A percentile compares a stretch with the other conserved stretches of the same genome.
phyloP scores from a whole-genome alignment of 2,329 filamentous ascomycete species.

The Neofusicoccum sp. region DNA sequence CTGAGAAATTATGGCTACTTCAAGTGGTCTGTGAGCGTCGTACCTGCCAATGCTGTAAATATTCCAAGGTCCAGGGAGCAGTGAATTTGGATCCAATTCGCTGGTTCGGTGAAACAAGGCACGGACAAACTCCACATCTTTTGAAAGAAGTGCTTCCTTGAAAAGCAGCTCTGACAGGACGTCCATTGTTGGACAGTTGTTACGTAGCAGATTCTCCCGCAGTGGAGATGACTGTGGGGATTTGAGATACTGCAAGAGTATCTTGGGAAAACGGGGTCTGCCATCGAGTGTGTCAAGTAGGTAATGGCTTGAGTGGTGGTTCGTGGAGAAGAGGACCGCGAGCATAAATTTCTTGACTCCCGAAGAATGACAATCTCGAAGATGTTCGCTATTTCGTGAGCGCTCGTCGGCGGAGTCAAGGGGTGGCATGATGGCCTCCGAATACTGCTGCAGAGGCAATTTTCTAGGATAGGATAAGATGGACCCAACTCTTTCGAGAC shows the following conservation, averaged over 20 bases:
- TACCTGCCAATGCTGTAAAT: no score
- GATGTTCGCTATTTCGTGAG: no score
- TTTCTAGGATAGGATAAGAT: no score
- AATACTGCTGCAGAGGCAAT: no score
- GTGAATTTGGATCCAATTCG: neutral
- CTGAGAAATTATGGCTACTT: neutral
- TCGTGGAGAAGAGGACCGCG: no score
- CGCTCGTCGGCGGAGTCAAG: no score
- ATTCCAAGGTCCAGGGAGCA: neutral
- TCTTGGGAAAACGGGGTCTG: neutral
- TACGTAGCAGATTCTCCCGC: neutral
- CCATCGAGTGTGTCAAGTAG: no score
- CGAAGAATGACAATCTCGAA: no score
- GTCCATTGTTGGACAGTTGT: neutral
- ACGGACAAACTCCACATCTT: neutral
- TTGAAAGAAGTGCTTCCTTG: neutral
- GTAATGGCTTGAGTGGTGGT: no score
- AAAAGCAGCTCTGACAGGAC: neutral
- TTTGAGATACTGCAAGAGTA: neutral
- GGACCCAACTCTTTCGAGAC: no score
- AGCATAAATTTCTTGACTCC: no score
- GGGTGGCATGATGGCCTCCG: no score
- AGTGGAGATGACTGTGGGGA: neutral
- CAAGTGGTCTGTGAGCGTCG: neutral
- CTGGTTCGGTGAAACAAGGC: neutral